phyloP scores from a whole-genome alignment of 495 filamentous ascomycete species.

The Parathielavia appendiculata region DNA sequence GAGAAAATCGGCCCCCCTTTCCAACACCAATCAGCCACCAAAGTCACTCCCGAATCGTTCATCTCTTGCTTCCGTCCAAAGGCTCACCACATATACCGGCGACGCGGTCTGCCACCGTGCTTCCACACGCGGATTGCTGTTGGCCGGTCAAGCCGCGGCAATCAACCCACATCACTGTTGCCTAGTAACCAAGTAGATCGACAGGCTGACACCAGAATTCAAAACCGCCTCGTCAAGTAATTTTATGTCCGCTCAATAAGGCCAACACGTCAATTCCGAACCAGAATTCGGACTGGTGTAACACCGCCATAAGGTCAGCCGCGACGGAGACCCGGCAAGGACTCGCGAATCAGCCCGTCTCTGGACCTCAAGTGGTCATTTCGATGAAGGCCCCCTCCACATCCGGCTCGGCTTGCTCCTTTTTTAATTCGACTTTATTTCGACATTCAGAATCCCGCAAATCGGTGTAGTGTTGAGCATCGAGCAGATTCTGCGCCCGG shows the following conservation, averaged over 20 bases:
- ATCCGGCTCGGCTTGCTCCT: conserved; percentile 4
- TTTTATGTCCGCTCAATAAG: too few species aligned
- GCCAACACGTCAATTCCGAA: neutral
- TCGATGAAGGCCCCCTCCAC: conserved; percentile 21
- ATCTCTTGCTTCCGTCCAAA: too few species aligned
- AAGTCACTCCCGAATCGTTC: neutral
- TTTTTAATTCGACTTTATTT: conserved; percentile 12
- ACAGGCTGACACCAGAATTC: neutral
- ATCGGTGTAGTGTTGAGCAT: conserved; percentile 9
- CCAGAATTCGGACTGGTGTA: neutral
- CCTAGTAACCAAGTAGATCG: neutral
- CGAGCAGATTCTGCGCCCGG: conserved; percentile 11
- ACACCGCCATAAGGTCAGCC: neutral
- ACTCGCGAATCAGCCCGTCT: conserved; percentile 2
- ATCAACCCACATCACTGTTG: neutral
- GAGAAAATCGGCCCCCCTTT: neutral
- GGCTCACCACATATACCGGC: too few species aligned
- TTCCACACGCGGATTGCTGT: neutral
- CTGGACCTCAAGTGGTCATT: neutral
- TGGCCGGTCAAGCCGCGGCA: neutral
- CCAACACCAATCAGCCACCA: neutral
- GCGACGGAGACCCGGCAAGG: neutral
- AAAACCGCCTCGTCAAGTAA: neutral
- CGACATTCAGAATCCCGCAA: conserved; percentile 12
- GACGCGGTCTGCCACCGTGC: too few species aligned